These are phyloP conservation scores for Botrytis paeoniae DNA, from an alignment of 2,329 filamentous ascomycete species.

Conservation along the genomic window DNA sequence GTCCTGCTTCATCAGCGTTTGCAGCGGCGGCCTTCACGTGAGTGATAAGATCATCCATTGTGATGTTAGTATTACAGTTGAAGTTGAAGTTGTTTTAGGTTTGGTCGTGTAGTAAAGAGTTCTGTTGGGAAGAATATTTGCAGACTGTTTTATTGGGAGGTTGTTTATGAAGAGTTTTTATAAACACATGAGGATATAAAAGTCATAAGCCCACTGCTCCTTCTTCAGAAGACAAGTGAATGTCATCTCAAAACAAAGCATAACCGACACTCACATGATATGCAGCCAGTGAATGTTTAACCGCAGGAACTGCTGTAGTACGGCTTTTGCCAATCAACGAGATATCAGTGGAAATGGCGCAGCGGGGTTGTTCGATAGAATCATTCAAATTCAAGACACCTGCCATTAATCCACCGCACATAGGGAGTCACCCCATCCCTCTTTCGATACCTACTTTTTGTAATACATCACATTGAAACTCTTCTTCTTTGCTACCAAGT, in stretches of 20 bases:
- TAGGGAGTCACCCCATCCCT: background rate
- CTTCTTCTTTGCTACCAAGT: background rate
- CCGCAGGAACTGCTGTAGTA: background rate
- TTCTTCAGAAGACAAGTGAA: background rate
- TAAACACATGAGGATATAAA: background rate
- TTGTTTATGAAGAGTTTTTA: background rate
- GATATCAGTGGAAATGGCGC: background rate
- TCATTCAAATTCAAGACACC: background rate
- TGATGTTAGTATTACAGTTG: background rate
- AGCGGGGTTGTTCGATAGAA: background rate
- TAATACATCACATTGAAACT: background rate
- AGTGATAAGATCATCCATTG: constrained; percentile 2
- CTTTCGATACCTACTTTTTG: background rate
- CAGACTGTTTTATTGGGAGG: background rate
- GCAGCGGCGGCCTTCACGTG: constrained; percentile 7
- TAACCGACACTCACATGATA: background rate
- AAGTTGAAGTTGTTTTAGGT: background rate
- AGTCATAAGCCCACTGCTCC: background rate
- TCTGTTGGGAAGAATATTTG: background rate
- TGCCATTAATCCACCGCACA: background rate
- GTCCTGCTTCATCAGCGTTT: constrained; percentile 6
- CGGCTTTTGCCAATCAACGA: background rate
- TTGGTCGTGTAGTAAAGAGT: background rate
- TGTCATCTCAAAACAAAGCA: background rate
- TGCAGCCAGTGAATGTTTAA: background rate